Base-by-base conservation (phyloP, 257 asterid genomes). In the Solanum bulbocastanum region DNA sequence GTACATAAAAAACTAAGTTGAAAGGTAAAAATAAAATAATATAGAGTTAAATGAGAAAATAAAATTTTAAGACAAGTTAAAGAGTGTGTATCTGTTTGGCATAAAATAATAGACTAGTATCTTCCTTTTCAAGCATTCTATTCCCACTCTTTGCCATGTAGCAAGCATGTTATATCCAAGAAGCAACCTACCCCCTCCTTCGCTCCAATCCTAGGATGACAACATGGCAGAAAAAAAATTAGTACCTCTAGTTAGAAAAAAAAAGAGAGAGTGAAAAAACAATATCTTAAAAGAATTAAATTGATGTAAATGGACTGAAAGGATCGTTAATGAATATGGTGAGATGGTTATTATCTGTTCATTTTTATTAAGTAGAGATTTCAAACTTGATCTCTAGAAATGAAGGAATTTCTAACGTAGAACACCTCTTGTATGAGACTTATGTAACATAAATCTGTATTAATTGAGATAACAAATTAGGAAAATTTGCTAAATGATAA, bases 331-430 rank as follows among this genome's bases (percentile, higher is more conserved):
- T 7, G 16, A 33, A 10, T 20, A 0, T 73, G 0, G 2, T 35
- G 16, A 74, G 9, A 73, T 22, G 18, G 0, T 5, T 36, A 10
- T 0, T 5, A 20, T 56, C 2, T 36, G 0, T 72, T 73, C 2
- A 73, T 0, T 73, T 35, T 73, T 18, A 20, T 8, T 18, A 73
- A 35, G 35, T 73, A 71, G 8, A 33, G 7, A 5, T 7, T 1
- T 33, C 0, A 15, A 33, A 1, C 9, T 16, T 2, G 5, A 27
- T 27, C 2, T 25, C 0, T 73, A 6, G 0, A 10, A 35, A 36
- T 73, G 0, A 20, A 73, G 2, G 2, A 73, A 5, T 18, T 73
- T 2, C 13, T 72, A 33, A 33, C 0, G 1, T 16, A 3, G 14
- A 71, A 8, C 40, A 71, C 6, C n/a, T 32, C 14, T 13, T 8